Conservation (phyloP, 192 early-diverging fungal genomes). For the Podila minutissima region DNA sequence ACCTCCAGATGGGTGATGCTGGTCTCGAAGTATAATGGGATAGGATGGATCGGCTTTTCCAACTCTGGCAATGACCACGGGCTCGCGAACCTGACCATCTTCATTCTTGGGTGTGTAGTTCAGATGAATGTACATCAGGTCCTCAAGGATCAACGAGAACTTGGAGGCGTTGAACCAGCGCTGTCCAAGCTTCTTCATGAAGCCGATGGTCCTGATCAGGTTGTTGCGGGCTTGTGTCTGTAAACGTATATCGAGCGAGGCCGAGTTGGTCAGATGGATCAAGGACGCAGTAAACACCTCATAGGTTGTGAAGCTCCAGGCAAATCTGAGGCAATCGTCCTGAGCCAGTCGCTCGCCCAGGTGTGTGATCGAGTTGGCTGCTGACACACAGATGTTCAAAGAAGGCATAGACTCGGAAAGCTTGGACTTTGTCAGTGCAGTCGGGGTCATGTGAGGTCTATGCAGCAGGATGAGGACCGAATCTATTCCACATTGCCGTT, state of each 20-base stretch:
- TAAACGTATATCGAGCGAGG: constrained; percentile 35
- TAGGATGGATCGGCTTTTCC: constrained; percentile 7
- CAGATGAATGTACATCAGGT: constrained; percentile 37
- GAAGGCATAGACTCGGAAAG: constrained; percentile 39
- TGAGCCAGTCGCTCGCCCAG: constrained; percentile 34
- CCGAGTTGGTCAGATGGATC: constrained; percentile 52
- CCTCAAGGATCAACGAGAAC: constrained; percentile 29
- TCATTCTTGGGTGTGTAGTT: constrained; percentile 25
- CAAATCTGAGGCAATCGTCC: constrained; percentile 16
- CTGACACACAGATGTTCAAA: constrained; percentile 48
- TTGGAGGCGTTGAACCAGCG: constrained; percentile 43
- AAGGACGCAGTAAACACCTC: constrained; percentile 45
- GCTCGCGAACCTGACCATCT: not conserved
- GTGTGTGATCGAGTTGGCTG: constrained; percentile 52
- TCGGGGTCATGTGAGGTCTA: constrained; percentile 56
- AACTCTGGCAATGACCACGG: not conserved
- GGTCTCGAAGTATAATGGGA: constrained; percentile 44
- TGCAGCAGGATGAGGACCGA: constrained; percentile 65
- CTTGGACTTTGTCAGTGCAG: constrained; percentile 32
- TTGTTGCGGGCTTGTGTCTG: constrained; percentile 48
- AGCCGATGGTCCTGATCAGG: constrained; percentile 31
- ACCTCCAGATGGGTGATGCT: constrained; percentile 40
- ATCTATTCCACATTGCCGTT: constrained; percentile 43
- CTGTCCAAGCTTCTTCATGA: constrained; percentile 31
- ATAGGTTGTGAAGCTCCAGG: constrained; percentile 39